Base-by-base conservation (phyloP, 805 yeast species). In the Yarrowia phangngaensis region DNA sequence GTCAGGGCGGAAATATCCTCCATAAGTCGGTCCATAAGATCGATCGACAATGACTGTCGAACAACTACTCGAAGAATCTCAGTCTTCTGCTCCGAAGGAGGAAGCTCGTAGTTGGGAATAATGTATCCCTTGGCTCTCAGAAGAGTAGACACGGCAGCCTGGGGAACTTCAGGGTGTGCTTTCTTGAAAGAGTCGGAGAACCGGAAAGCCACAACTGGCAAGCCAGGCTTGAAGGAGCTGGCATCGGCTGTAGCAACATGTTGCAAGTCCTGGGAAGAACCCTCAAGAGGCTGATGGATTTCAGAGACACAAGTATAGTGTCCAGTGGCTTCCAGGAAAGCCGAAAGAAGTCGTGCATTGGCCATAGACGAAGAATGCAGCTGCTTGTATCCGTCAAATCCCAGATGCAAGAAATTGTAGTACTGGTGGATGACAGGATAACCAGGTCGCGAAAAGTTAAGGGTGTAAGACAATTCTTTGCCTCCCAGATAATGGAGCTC, bases 361-460 rank as follows among this genome's bases (percentile, higher is more conserved):
- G 74, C 71, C 52, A 87, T 60, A 32, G 89, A 78, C 53, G 71
- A 71, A 52, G 72, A 72, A 62, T 83, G 88, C 28, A 78, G 68
- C 43, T 73, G 70, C 54, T 70, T 64, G 69, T 74, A 88, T n/a
- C 97, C 97, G 24, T 73, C 72, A 52, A 63, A 66, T 6, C 96
- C 97, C 26, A 79, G 69, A 30, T 77, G 70, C 57, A 88, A 67
- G 58, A 88, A 79, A 64, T 84, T 83, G 72, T 69, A 87, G 71
- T 88, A 89, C 67, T 88, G 96, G 60, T 82, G 87, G 54, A 88
- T 72, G 23, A 89, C 89, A 52, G 89, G 95, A 75, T 78, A 84
- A 1, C 96, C 96, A 6, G 97, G 92, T 63, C 96, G 79, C 6
- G 95, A 84, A 66, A 88, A 88, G 69, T 88, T 88, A 63, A 88